These are phyloP conservation scores for Vanrija sp. DNA, from an alignment of 1,284 basidiomycete species.

Conservation along the genomic window DNA sequence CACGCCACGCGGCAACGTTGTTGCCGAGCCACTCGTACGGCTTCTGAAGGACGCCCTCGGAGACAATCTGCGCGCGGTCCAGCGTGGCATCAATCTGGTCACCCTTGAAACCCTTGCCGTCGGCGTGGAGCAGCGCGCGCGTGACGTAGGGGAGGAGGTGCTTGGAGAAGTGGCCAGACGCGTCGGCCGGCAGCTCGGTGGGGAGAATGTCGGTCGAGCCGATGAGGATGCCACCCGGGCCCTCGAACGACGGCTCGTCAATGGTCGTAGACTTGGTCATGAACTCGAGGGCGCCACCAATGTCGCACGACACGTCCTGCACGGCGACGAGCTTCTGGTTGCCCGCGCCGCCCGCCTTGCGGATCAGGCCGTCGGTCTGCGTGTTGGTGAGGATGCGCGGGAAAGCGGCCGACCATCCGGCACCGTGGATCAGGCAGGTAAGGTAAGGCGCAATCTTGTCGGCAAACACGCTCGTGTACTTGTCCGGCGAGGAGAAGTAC, in stretches of 20 bases:
- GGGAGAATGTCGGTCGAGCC: constrained; percentile 88
- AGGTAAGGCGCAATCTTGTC: constrained; percentile 74
- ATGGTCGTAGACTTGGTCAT: constrained; percentile 67
- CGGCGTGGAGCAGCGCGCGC: constrained; percentile 47
- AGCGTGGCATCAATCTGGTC: constrained; percentile 53
- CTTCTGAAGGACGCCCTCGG: constrained; percentile 56
- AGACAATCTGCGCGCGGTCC: constrained; percentile 66
- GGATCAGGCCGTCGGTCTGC: constrained; percentile 57
- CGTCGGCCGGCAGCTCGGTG: constrained; percentile 70
- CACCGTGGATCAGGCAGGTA: constrained; percentile 76
- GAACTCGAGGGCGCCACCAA: constrained; percentile 81
- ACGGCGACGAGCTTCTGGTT: constrained; percentile 57
- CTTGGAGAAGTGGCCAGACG: constrained; percentile 68
- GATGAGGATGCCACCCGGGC: constrained; percentile 59
- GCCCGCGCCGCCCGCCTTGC: constrained; percentile 47
- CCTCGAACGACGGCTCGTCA: constrained; percentile 65
- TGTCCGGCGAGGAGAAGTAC: constrained; percentile 67
- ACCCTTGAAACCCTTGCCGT: constrained; percentile 23
- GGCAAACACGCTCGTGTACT: constrained; percentile 65
- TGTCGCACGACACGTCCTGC: constrained; percentile 81
- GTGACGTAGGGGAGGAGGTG: constrained; percentile 64
- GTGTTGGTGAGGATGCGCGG: constrained; percentile 71
- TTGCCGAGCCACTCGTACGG: constrained; percentile 60
- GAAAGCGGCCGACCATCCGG: constrained; percentile 71
- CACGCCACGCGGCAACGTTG: constrained; percentile 53